phyloP scores from a whole-genome alignment of 495 filamentous ascomycete species.

The Aspergillus sparsus region DNA sequence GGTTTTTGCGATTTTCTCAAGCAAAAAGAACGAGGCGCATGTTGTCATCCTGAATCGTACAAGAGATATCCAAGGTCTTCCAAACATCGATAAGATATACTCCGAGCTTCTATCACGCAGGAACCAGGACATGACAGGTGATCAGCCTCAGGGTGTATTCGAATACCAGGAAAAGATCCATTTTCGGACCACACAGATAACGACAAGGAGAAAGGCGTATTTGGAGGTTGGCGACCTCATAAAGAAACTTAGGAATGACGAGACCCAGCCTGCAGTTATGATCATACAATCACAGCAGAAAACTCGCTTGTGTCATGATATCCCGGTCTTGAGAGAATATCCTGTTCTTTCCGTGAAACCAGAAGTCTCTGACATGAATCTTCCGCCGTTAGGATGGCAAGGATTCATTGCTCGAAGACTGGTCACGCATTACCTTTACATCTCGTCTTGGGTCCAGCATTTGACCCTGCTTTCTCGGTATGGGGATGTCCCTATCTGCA shows the following conservation, averaged over 20 bases:
- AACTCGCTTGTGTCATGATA: slow-evolving; percentile 75
- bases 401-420: slow-evolving; percentile 81
- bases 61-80: slow-evolving; percentile 76
- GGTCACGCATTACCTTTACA: slow-evolving; percentile 83
- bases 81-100: slow-evolving; percentile 90
- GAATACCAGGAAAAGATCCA: slow-evolving; percentile 83
- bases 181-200: slow-evolving; percentile 85
- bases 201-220: slow-evolving; percentile 82
- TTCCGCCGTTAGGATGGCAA: slow-evolving; percentile 94
- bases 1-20: slow-evolving; percentile 92
- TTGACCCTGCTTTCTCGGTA: slow-evolving; percentile 84
- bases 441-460: slow-evolving; percentile 90
- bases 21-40: slow-evolving; percentile 73
- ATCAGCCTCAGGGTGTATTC: slow-evolving; percentile 75
- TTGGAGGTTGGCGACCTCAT: slow-evolving; percentile 81
- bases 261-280: slow-evolving; percentile 73
- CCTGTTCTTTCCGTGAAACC: slow-evolving; percentile 78
- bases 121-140: slow-evolving; percentile 63
- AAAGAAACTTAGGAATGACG: slow-evolving; percentile 85
- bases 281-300: slow-evolving; percentile 90
- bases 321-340: slow-evolving; percentile 81
- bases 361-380: slow-evolving; percentile 79
- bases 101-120: slow-evolving; percentile 67
- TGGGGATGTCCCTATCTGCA: slow-evolving; percentile 92
- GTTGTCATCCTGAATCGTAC: slow-evolving; percentile 80